Percentiles rank a stretch among this genome's conserved stretches.
These are phyloP conservation scores for Solioccasus polychromus DNA, from an alignment of 768 basidiomycete genomes.

Conservation along the genomic window DNA sequence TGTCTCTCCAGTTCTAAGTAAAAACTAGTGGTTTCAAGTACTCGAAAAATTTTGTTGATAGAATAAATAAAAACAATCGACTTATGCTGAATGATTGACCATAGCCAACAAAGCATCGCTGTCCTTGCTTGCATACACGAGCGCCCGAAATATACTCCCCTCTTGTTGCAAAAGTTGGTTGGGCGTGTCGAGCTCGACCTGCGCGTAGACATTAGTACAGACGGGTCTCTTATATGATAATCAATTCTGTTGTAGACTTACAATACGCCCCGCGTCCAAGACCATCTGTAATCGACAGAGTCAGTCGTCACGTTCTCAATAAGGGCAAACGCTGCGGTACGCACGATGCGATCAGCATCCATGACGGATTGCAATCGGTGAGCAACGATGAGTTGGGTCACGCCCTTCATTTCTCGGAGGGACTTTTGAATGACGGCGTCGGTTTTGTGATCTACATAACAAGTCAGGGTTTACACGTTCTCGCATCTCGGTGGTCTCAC, in stretches of 20 bases:
- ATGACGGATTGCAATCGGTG: constrained; percentile 8
- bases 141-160: not conserved
- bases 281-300: constrained; percentile 4
- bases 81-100: constrained; percentile 2
- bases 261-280: constrained; percentile 10
- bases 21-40: constrained; percentile 6
- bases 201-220: not conserved
- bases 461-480: not conserved
- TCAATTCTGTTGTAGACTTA: not conserved
- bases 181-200: constrained; percentile 8
- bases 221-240: not conserved
- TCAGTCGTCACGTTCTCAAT: not conserved
- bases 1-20: constrained; percentile 2
- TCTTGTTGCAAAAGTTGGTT: constrained; percentile 2
- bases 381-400: constrained; percentile 11
- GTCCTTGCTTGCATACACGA: constrained; percentile 8
- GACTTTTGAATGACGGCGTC: constrained; percentile 7
- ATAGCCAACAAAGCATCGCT: constrained; percentile 1
- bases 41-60: constrained; percentile 6
- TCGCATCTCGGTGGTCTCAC: not conserved
- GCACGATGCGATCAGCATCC: constrained; percentile 8
- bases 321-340: too few species aligned
- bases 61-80: not conserved
- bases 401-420: constrained; percentile 4
- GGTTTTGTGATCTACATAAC: constrained; percentile 2